Evolutionary conservation across 352 stramenopile genomes (phyloP).

Genomic region (Saprolegnia parasitica): DNA sequence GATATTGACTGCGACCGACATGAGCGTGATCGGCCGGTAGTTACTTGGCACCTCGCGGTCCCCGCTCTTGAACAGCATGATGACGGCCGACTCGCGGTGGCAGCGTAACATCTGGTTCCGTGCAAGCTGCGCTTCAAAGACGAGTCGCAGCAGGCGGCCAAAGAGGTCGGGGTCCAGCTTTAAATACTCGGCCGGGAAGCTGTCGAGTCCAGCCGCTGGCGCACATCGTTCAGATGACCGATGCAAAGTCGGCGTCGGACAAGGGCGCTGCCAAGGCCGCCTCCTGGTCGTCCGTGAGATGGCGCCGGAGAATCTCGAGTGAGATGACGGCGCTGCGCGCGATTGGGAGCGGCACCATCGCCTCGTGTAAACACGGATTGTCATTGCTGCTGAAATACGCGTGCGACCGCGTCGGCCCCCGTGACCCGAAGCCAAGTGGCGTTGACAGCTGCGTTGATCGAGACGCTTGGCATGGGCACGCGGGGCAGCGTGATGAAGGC

Average conservation of each 20-base stretch:
- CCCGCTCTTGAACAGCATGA: conserved; percentile 32
- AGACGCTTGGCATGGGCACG: no score
- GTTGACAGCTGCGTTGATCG: no score
- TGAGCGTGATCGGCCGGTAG: conserved; percentile 32
- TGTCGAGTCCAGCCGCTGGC: conserved; percentile 8
- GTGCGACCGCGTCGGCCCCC: no score
- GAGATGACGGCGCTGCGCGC: background rate
- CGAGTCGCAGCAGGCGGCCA: conserved; percentile 27
- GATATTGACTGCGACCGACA: background rate
- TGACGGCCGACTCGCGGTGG: conserved; percentile 27
- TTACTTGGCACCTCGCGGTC: conserved; percentile 24
- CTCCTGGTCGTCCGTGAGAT: background rate
- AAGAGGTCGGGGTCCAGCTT: conserved; percentile 30
- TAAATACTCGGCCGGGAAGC: conserved; percentile 30
- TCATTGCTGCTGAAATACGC: background rate
- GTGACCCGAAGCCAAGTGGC: no score
- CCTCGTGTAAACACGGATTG: background rate
- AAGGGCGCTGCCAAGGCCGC: background rate
- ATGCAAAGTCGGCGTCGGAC: background rate
- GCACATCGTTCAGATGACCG: background rate
- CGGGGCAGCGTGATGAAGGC: no score
- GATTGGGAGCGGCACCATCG: background rate
- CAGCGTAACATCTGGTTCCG: conserved; percentile 27
- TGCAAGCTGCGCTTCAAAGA: conserved; percentile 28
- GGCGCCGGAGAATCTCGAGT: background rate